These are phyloP conservation scores for Iberis amara DNA, from an alignment of 441 rosid species.

Conservation along the genomic window DNA sequence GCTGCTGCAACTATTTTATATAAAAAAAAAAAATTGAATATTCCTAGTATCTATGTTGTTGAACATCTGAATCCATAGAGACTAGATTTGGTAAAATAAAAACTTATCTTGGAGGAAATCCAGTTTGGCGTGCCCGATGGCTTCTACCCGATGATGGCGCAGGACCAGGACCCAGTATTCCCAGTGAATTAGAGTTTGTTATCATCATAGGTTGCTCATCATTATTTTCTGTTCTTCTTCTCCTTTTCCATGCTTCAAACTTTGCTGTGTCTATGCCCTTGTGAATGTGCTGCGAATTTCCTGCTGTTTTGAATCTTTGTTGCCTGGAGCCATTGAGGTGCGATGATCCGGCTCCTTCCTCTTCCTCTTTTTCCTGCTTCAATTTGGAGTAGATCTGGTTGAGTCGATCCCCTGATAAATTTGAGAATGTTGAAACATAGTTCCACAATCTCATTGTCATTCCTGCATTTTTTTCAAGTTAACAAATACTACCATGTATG, in stretches of 20 bases:
- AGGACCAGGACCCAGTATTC: constrained; percentile 90
- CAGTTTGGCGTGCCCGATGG: constrained; percentile 50
- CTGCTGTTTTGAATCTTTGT: constrained; percentile 45
- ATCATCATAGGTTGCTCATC: constrained; percentile 35
- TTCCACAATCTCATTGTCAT: constrained; percentile 88
- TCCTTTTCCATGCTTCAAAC: constrained; percentile 78
- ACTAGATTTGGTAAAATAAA: constrained; percentile 16
- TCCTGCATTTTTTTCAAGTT: constrained; percentile 41
- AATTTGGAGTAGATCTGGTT: constrained; percentile 87
- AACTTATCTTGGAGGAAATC: constrained; percentile 58
- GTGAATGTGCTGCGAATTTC: constrained; percentile 39
- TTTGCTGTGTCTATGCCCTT: constrained; percentile 62
- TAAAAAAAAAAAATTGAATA: constrained; percentile 15
- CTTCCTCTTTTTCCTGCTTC: constrained; percentile 74
- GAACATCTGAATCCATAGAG: background rate
- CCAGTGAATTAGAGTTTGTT: constrained; percentile 66
- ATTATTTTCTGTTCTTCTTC: constrained; percentile 63
- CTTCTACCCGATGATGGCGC: constrained; percentile 56
- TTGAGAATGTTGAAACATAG: constrained; percentile 89
- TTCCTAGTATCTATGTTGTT: constrained; percentile 15
- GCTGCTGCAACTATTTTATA: constrained; percentile 17
- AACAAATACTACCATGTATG: background rate
- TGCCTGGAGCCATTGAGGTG: constrained; percentile 56
- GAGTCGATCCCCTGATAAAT: constrained; percentile 83
- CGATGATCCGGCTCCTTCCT: constrained; percentile 69